phyloP scores from a whole-genome alignment of 768 basidiomycete genomes.

The Rhodotorula kratochvilovae region DNA sequence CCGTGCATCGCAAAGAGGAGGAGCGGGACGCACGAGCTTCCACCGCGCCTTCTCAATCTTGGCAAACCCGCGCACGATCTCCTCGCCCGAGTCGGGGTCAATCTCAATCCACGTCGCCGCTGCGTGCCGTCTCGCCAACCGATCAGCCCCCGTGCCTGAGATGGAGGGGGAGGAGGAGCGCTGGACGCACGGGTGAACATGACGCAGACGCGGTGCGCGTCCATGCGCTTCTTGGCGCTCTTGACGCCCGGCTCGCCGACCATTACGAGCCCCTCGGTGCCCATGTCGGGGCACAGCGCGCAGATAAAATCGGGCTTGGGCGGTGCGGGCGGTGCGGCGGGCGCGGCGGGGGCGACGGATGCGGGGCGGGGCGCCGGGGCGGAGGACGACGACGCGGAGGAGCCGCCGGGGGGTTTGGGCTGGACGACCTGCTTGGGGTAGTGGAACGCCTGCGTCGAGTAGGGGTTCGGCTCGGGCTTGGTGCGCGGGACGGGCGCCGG shows the following conservation, averaged over 20 bases:
- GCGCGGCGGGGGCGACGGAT: not conserved
- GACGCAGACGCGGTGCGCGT: conserved; percentile 38
- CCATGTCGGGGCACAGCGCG: conserved; percentile 42
- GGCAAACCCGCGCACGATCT: conserved; percentile 71
- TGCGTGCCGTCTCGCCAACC: conserved; percentile 60
- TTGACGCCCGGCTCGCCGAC: conserved; percentile 35
- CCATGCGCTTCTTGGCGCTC: conserved; percentile 9
- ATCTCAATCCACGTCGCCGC: conserved; percentile 89
- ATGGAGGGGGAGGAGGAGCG: conserved; percentile 56
- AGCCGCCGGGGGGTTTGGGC: not conserved
- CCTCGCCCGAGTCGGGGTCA: conserved; percentile 51
- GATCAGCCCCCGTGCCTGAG: not conserved
- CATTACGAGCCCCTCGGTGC: conserved; percentile 38
- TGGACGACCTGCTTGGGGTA: not conserved
- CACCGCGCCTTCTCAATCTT: conserved; percentile 85
- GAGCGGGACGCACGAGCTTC: conserved; percentile 66
- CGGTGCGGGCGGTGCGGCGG: not conserved
- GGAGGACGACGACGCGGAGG: not conserved
- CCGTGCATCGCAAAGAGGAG: conserved; percentile 1
- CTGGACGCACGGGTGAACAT: conserved; percentile 41
- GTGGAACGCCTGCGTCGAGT: not conserved
- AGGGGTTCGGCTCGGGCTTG: not conserved
- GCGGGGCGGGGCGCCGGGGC: too few relatives aligned
- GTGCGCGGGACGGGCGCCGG: not conserved
- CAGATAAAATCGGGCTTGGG: conserved; percentile 28